These are phyloP conservation scores for Xylaria curta DNA, from an alignment of 495 filamentous ascomycete genomes.

Conservation along the genomic window DNA sequence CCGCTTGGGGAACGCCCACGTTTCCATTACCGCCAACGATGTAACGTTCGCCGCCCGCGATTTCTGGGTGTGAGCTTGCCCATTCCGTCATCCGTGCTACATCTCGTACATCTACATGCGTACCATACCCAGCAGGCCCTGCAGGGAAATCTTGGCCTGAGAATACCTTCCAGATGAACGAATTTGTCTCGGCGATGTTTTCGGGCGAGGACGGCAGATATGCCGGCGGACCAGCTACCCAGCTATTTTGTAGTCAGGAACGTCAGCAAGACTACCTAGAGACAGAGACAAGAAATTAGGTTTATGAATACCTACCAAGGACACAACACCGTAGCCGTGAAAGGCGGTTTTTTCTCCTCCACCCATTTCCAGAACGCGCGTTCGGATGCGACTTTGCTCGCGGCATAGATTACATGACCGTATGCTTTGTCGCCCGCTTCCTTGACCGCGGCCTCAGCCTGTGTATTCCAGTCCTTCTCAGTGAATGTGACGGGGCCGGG, in stretches of 20 bases:
- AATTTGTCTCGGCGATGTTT: conserved; percentile 32
- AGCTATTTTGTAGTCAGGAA: conserved; percentile 13
- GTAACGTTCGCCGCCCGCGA: conserved; percentile 47
- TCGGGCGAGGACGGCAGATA: conserved; percentile 28
- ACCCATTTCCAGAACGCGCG: conserved; percentile 41
- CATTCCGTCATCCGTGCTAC: conserved; percentile 50
- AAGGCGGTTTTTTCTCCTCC: conserved; percentile 29
- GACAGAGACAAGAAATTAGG: no score
- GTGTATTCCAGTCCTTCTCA: conserved; percentile 43
- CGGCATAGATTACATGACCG: conserved; percentile 45
- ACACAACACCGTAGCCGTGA: conserved; percentile 30
- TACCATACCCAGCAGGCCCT: conserved; percentile 31
- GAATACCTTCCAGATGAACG: conserved; percentile 35
- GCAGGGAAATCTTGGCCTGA: conserved; percentile 28
- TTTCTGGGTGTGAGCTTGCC: conserved; percentile 42
- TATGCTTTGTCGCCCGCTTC: conserved; percentile 29
- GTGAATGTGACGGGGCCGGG: conserved; percentile 36
- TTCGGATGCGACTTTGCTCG: conserved; percentile 49
- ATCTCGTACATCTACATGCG: conserved; percentile 51
- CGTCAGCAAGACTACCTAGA: not conserved
- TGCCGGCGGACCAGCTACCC: conserved; percentile 43
- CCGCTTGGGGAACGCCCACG: conserved; percentile 42
- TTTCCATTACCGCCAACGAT: conserved; percentile 31
- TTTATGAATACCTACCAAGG: conserved; percentile 33
- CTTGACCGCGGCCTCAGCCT: conserved; percentile 39